Conservation (phyloP, 345 rosid genomes). For the Boechera stricta region DNA sequence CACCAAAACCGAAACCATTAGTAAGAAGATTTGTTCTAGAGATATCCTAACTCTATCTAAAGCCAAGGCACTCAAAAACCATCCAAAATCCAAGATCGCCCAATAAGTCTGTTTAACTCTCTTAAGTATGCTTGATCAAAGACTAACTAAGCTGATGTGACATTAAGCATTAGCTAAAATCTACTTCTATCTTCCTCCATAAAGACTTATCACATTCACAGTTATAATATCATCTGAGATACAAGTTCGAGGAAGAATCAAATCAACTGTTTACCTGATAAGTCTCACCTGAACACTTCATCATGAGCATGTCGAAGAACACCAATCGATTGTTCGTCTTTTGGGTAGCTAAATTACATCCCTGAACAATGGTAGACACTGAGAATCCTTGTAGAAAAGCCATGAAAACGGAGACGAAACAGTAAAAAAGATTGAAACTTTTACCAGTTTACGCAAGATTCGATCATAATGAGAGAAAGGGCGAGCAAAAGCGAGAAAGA, state of each 20-base stretch:
- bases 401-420: neutral
- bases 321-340: conserved; percentile 63
- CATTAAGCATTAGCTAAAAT: neutral
- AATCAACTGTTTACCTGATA: conserved; percentile 45
- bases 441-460: conserved; percentile 75
- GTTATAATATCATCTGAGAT: too few species aligned
- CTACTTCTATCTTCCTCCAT: neutral
- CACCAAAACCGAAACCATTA: neutral
- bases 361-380: conserved; percentile 49
- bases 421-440: neutral
- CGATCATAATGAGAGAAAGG: conserved; percentile 94
- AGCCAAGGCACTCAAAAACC: neutral
- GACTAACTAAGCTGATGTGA: conserved; percentile 4
- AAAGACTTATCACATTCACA: too few species aligned
- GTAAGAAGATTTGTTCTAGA: neutral
- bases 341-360: conserved; percentile 75
- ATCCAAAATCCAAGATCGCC: neutral
- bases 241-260: neutral
- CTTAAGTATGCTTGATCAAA: conserved; percentile 9
- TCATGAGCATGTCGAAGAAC: conserved; percentile 74
- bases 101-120: neutral
- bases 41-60: neutral
- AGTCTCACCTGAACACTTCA: conserved; percentile 77
- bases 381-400: neutral
- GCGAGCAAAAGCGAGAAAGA: conserved; percentile 79